These are phyloP conservation scores for Paramecium tetraurelia DNA, from an alignment of 73 alveolate genomes.

Conservation along the genomic window DNA sequence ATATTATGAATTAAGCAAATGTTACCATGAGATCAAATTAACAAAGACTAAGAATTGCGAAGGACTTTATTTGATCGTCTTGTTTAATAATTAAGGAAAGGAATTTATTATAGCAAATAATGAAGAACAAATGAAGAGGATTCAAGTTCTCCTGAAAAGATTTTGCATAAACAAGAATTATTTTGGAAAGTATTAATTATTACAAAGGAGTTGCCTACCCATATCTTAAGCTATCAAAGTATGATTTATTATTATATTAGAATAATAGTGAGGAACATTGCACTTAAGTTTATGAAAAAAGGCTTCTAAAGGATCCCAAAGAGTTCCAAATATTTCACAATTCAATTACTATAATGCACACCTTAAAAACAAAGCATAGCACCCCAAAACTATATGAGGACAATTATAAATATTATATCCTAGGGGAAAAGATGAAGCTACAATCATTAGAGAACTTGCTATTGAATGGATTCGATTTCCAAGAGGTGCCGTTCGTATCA, in stretches of 20 bases:
- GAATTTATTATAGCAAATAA: background rate
- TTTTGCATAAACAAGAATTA: conserved; percentile 2
- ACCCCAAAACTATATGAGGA: background rate
- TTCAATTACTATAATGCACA: background rate
- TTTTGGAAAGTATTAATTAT: background rate
- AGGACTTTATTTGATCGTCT: background rate
- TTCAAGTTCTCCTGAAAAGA: background rate
- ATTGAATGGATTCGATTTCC: conserved; percentile 1
- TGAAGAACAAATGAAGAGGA: background rate
- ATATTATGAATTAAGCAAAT: background rate
- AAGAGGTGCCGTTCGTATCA: conserved; percentile 15
- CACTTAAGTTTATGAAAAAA: background rate
- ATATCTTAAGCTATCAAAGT: background rate
- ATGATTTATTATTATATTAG: background rate
- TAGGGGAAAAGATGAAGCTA: background rate
- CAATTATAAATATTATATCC: background rate
- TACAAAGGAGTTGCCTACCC: background rate
- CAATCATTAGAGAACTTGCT: background rate
- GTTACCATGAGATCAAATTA: background rate
- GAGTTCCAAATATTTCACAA: conserved; percentile 6
- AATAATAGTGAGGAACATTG: background rate
- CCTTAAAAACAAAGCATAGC: background rate
- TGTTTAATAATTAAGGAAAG: background rate
- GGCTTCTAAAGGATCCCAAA: background rate
- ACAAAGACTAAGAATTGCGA: background rate